Base-by-base conservation (phyloP, 2,329 filamentous ascomycete species). In the Aquanectria penicillioides region DNA sequence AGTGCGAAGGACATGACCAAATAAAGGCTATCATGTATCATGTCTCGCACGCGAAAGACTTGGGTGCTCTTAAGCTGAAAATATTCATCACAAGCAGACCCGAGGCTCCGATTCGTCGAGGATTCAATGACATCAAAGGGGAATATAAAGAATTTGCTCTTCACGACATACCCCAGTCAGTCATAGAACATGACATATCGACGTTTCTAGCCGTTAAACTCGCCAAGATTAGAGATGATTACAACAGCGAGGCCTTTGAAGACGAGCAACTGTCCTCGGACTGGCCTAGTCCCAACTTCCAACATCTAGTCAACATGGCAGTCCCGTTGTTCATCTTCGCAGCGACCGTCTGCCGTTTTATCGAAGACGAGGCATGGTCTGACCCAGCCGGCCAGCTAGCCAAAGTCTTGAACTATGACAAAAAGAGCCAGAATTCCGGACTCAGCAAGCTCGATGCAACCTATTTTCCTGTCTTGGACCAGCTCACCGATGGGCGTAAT, bases 241-340 rank as follows among this genome's bases (percentile, higher is more conserved):
- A 69, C 9, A 73, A 73, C 26, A 3, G 3, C 1, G 15, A 7
- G 1, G 49, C 48, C 62, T 25, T 26, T 4, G 0, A 28, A 1
- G 22, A 47, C 1, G 20, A 22, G 0, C 43, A 49, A 2, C 31
- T 68, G 3, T 6, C n/a, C 3, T 3, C 18, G 0, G 31, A 44
- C 9, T 69, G 64, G 67, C 67, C 67, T 0, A 55, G 57, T 0
- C 3, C 46, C 1, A 20, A 11, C 0, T 17, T 47, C 0, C 4
- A 43, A 15, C 20, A 3, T 6, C 64, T 77, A 1, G 51, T 71
- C 1, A 13, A 57, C 9, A 73, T 69, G 54, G 69, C 77, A 1
- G 53, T 67, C 2, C 73, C 75, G 0, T 61, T 78, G 0, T 77
- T 77, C 41, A 77, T 77, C 44, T 74, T 71, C n/a, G 74, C 75